Percentiles rank a stretch among this genome's conserved stretches.
phyloP scores from a whole-genome alignment of 805 yeast genomes.

The Candida dendrica region DNA sequence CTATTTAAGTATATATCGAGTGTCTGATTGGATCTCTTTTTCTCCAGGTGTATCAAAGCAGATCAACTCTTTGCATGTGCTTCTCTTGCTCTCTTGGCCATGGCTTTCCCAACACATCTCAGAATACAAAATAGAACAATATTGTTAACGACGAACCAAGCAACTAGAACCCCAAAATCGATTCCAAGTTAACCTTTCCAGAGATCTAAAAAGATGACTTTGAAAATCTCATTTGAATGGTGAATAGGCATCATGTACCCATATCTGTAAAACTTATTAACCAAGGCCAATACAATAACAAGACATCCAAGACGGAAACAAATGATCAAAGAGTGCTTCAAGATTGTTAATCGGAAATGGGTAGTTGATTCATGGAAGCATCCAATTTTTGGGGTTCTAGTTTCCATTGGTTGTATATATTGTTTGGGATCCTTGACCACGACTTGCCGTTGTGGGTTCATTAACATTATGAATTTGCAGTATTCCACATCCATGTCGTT shows the following conservation, averaged over 20 bases:
- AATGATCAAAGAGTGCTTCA: slow-evolving; percentile 3
- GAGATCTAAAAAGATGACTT: slow-evolving; percentile 50
- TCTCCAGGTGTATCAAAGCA: too few species aligned
- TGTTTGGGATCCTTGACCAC: too few species aligned
- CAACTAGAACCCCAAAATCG: slow-evolving; percentile 49
- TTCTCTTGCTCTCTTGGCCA: slow-evolving; percentile 23
- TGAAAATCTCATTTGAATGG: slow-evolving; percentile 54
- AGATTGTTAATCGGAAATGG: not conserved
- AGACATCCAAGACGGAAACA: slow-evolving; percentile 26
- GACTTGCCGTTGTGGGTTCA: too few species aligned
- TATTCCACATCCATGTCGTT: too few species aligned
- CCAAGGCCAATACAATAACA: slow-evolving; percentile 40
- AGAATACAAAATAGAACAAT: slow-evolving; percentile 37
- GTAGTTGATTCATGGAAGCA: not conserved
- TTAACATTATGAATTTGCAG: too few species aligned
- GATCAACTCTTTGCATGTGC: too few species aligned
- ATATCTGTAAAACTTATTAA: slow-evolving; percentile 49
- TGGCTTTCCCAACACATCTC: slow-evolving; percentile 30
- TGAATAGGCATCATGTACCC: slow-evolving; percentile 68
- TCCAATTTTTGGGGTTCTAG: slow-evolving; percentile 1
- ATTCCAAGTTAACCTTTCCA: slow-evolving; percentile 53
- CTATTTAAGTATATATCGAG: too few species aligned
- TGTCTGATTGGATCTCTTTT: too few species aligned
- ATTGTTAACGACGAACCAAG: slow-evolving; percentile 52
- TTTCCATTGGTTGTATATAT: too few species aligned